Base-by-base conservation (phyloP, 345 rosid genomes). In the Physaria fendleri region DNA sequence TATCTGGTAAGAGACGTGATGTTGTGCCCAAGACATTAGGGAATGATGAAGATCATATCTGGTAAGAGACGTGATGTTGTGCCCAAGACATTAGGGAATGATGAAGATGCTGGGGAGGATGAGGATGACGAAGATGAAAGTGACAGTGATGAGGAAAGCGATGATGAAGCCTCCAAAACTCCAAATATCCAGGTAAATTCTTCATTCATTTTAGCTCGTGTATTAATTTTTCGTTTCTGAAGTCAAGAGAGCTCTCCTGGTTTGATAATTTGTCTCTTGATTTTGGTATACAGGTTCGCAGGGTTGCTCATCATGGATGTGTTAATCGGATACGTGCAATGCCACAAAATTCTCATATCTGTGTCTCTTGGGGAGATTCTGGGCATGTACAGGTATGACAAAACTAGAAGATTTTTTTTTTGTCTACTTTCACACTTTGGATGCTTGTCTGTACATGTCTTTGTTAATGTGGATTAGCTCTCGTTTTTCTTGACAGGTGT, bases 321-420 rank as follows among this genome's bases (percentile, higher is more conserved):
- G 79, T 94, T 48, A 90, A 94, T 74, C 96, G 97, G 24, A 82
- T 94, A 4, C 89, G 95, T 58, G 81, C 97, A 44, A 90, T 90
- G 99, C 40, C 80, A 22, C 96, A 94, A 68, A 85, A 71, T 55
- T 85, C 99, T 51, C 92, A 90, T 55, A 84, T 94, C 38, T 87
- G 92, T 56, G 97, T 92, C 52, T 82, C 99, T 63, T 90, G 96
- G 96, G 87, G 85, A 18, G 99, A 90, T 69, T 77, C 90, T 25
- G 85, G 95, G 54, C 88, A 81, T 65, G 95, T 94, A 58, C 97
- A 87, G 88, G 97, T 94, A 42, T 60, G 75, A 62, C 1, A 3
- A 15, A 42, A 21, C 25, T 2, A 8, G 54, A 13, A n/a, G n/a
- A n/a, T n/a, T 17, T 13, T 55, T 20, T 54, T 5, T 20, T 33